A percentile compares a stretch with the other conserved stretches of the same genome.
phyloP scores from a whole-genome alignment of 495 filamentous ascomycete species.

The Geoglossum glabrum region DNA sequence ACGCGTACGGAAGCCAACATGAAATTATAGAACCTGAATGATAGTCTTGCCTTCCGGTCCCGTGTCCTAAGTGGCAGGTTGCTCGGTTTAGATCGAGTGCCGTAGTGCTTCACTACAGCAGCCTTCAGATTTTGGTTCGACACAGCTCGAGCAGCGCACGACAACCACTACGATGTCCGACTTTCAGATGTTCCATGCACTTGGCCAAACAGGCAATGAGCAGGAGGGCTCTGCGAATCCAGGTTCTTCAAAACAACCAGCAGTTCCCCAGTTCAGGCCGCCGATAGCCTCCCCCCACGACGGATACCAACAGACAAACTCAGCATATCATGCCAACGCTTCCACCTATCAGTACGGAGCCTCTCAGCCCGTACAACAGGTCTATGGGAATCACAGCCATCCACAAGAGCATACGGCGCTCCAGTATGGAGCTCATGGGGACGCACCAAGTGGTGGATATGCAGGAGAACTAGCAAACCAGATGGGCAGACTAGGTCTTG shows the following conservation, averaged over 20 bases:
- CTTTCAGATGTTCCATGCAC: conserved; percentile 55
- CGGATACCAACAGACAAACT: conserved; percentile 13
- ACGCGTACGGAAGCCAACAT: not conserved
- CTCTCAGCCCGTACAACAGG: conserved; percentile 11
- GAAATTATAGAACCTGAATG: not conserved
- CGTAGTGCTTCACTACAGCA: not conserved
- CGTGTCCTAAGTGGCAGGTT: not conserved
- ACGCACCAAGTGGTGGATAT: conserved; percentile 14
- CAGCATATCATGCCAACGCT: conserved; percentile 4
- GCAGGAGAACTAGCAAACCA: conserved; percentile 55
- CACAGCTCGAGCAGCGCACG: not conserved
- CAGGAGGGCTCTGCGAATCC: conserved; percentile 46
- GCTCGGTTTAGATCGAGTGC: not conserved
- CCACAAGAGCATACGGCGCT: conserved; percentile 15
- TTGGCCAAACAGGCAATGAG: conserved; percentile 27
- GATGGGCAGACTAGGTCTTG: conserved; percentile 62
- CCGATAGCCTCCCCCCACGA: conserved; percentile 24
- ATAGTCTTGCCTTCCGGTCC: not conserved
- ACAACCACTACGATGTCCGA: conserved; percentile 39
- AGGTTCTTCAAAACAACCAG: conserved; percentile 33
- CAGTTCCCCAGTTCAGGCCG: conserved; percentile 34
- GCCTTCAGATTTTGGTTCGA: not conserved
- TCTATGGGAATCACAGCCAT: conserved; percentile 14
- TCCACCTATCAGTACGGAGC: conserved; percentile 11
- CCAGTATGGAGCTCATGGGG: conserved; percentile 4